Conservation (phyloP, 257 asterid genomes). For the Linderniella brevidens region DNA sequence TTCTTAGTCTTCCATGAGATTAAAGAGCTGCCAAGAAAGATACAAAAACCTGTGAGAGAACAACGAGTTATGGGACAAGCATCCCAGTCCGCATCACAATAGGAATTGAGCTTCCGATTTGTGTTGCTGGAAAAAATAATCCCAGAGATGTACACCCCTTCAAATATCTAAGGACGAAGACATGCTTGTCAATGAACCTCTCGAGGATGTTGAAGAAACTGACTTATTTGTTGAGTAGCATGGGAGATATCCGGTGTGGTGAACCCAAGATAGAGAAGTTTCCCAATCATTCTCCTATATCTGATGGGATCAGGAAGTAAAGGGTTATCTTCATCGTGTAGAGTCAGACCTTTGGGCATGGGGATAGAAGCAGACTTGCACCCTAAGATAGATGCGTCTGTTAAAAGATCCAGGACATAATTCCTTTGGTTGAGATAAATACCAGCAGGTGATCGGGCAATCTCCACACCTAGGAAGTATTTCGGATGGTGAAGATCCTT, state of each 20-base stretch:
- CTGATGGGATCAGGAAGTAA: background rate
- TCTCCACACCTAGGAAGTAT: background rate
- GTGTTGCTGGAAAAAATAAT: background rate
- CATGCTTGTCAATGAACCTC: background rate
- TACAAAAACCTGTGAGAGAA: background rate
- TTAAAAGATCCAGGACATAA: background rate
- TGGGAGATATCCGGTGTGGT: background rate
- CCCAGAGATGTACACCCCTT: background rate
- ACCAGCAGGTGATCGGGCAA: background rate
- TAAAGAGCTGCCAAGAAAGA: background rate
- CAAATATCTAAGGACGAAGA: background rate
- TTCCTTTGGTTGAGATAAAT: background rate
- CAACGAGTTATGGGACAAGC: background rate
- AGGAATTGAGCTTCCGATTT: background rate
- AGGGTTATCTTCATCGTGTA: background rate
- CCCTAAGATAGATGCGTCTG: background rate
- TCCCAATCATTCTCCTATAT: background rate
- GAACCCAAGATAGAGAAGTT: background rate
- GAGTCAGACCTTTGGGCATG: background rate
- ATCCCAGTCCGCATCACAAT: slow-evolving; percentile 3
- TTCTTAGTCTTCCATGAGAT: slow-evolving; percentile 8
- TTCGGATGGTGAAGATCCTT: background rate
- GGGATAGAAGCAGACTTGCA: background rate
- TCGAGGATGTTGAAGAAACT: background rate
- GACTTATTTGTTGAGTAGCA: slow-evolving; percentile 3